phyloP scores from a whole-genome alignment of 169 alveolate genomes.

The Blepharisma undulans region DNA sequence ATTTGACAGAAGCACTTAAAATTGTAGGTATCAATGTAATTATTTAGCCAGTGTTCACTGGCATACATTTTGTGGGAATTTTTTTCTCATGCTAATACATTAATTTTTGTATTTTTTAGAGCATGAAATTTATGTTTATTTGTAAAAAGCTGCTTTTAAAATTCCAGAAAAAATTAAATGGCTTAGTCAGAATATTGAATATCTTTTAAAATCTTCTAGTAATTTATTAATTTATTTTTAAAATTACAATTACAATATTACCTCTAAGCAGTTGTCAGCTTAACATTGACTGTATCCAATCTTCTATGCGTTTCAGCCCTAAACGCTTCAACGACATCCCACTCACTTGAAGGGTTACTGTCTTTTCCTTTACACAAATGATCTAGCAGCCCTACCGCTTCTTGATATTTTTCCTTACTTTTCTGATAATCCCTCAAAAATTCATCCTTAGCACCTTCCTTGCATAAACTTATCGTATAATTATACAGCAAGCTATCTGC shows the following conservation, averaged over 20 bases:
- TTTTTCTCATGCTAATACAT: background rate
- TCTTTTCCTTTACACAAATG: background rate
- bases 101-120: background rate
- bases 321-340: background rate
- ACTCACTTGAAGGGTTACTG: background rate
- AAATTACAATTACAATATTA: background rate
- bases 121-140: background rate
- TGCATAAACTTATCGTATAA: background rate
- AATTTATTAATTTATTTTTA: too few relatives aligned
- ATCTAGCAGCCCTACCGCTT: slow-evolving; percentile 3
- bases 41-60: background rate
- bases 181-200: background rate
- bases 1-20: background rate
- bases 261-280: background rate
- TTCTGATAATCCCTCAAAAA: background rate
- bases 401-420: slow-evolving; percentile 9
- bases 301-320: background rate
- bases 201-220: background rate
- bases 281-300: background rate
- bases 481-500: background rate
- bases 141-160: background rate
- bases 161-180: background rate
- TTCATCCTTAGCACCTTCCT: slow-evolving; percentile 9
- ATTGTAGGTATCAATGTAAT: background rate
- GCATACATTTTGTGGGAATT: background rate